These are phyloP conservation scores for Dimocarpus longan DNA, from an alignment of 345 rosid species.

Conservation along the genomic window DNA sequence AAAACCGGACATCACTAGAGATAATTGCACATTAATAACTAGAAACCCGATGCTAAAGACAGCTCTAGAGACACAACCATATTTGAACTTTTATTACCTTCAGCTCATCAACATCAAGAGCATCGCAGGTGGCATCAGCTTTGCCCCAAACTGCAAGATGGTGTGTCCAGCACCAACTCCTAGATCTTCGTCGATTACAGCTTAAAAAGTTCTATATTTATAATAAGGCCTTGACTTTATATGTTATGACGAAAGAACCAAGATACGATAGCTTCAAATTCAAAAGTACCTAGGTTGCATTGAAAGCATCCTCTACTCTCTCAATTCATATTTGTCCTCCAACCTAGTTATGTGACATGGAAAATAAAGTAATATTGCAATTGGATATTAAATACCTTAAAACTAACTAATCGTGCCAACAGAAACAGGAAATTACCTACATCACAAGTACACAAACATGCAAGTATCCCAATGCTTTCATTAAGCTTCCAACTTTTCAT, in stretches of 20 bases:
- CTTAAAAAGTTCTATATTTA: neutral
- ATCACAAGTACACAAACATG: too few relatives aligned
- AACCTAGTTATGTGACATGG: neutral
- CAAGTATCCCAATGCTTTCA: too few relatives aligned
- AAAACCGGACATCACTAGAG: too few relatives aligned
- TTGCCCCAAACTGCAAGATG: neutral
- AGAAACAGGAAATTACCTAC: neutral
- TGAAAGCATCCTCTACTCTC: conserved; percentile 37
- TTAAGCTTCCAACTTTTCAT: too few relatives aligned
- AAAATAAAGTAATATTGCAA: neutral
- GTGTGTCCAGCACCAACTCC: conserved; percentile 24
- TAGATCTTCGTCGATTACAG: conserved; percentile 26
- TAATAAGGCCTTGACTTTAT: neutral
- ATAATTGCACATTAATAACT: too few relatives aligned
- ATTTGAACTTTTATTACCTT: conserved; percentile 15
- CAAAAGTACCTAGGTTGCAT: conserved; percentile 29
- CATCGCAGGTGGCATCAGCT: conserved; percentile 8
- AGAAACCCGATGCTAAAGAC: neutral
- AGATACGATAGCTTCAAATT: neutral
- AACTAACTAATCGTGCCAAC: neutral
- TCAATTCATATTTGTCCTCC: conserved; percentile 1
- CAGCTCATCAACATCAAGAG: conserved; percentile 31
- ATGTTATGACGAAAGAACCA: neutral
- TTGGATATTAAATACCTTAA: too few relatives aligned
- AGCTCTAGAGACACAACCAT: neutral